Percentiles rank a stretch among this genome's conserved stretches.
These are phyloP conservation scores for Pseudoturritis turrita DNA, from an alignment of 345 rosid genomes.

Conservation along the genomic window DNA sequence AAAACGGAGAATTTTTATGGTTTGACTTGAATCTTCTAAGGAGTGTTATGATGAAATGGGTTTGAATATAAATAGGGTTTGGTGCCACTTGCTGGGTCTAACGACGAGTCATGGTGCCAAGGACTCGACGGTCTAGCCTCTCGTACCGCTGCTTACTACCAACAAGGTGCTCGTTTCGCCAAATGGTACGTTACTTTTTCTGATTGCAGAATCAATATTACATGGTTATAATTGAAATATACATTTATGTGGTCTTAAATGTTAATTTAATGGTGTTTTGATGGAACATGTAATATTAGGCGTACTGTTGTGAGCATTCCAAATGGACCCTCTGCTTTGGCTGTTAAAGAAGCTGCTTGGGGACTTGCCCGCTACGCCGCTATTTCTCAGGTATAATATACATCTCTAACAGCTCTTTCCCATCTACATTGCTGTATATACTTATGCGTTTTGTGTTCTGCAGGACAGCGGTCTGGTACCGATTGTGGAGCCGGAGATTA, in stretches of 20 bases:
- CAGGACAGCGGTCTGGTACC: conserved; percentile 97
- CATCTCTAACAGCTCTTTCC: background rate
- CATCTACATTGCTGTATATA: background rate
- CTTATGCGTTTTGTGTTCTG: conserved; percentile 2
- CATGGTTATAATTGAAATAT: background rate
- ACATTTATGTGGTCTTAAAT: background rate
- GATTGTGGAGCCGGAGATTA: conserved; percentile 94
- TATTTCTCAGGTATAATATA: conserved; percentile 72
- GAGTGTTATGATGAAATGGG: background rate
- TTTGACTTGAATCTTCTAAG: no score
- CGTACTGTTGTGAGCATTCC: conserved; percentile 98
- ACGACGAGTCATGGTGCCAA: conserved; percentile 96
- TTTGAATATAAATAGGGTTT: conserved; percentile 57
- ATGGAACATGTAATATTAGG: conserved; percentile 37
- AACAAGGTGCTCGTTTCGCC: conserved; percentile 97
- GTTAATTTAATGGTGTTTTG: background rate
- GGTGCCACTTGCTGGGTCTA: conserved; percentile 87
- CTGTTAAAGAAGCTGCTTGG: conserved; percentile 98
- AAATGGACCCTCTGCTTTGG: conserved; percentile 90
- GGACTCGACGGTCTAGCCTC: conserved; percentile 95
- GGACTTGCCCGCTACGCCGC: conserved; percentile 95
- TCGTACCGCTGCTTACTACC: conserved; percentile 92
- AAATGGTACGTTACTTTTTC: conserved; percentile 56
- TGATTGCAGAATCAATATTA: background rate
- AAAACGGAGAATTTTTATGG: no score